Conservation (phyloP, 1,139 yeast species). For the Groenewaldozyma auringiensis region DNA sequence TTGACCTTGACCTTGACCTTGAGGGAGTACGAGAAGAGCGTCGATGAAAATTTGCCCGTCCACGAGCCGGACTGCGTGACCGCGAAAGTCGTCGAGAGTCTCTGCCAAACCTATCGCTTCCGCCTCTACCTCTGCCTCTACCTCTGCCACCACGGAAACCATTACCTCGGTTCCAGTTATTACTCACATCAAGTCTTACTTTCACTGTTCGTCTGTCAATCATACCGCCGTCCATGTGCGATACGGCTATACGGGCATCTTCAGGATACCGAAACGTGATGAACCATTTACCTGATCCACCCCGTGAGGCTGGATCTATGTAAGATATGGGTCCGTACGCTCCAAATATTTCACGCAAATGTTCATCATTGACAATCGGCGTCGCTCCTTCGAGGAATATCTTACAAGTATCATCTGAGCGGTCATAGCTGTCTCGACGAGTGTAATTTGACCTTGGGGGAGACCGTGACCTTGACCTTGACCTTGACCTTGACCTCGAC, state of each 20-base stretch:
- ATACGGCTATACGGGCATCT: slow-evolving; percentile 21
- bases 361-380: slow-evolving; percentile 15
- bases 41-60: slow-evolving; percentile 1
- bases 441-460: not conserved
- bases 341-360: slow-evolving; percentile 24
- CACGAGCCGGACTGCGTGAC: slow-evolving; percentile 1
- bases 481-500: slow-evolving; percentile 10
- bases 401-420: slow-evolving; percentile 9
- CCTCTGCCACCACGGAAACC: slow-evolving; percentile 2
- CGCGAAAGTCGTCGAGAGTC: not conserved
- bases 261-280: slow-evolving; percentile 16
- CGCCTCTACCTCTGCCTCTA: not conserved
- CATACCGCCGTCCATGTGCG: slow-evolving; percentile 24
- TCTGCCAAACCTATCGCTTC: slow-evolving; percentile 3
- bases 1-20: slow-evolving; percentile 1
- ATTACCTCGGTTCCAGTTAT: slow-evolving; percentile 1
- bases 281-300: slow-evolving; percentile 12
- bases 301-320: slow-evolving; percentile 10
- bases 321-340: slow-evolving; percentile 21
- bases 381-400: slow-evolving; percentile 20
- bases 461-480: slow-evolving; percentile 13
- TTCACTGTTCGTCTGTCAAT: slow-evolving; percentile 18
- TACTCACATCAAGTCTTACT: slow-evolving; percentile 10
- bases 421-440: slow-evolving; percentile 4
- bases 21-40: slow-evolving; percentile 2